Base-by-base conservation (phyloP, 2,329 filamentous ascomycete species). In the Trichoderma breve region DNA sequence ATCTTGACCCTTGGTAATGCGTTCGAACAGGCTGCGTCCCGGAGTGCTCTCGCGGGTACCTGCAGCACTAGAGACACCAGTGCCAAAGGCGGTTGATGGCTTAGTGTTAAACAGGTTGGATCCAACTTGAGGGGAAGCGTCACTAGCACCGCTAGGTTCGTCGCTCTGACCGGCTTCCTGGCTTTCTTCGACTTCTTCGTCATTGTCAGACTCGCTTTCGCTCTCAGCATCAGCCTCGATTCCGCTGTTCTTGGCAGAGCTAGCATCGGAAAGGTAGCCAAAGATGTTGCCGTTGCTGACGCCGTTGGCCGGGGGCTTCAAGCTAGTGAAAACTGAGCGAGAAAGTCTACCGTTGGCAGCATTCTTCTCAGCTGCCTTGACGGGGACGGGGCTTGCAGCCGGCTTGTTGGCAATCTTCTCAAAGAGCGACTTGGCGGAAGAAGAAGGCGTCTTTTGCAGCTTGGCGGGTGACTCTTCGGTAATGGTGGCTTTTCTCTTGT, bases 341-440 rank as follows among this genome's bases (percentile, higher is more conserved):
- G 83, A 81, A 30, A 84, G 76, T 39, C 79, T 80, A 53, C 80
- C 81, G 55, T 81, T 82, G 18, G 79, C 74, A 6, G 81, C 74
- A 76, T 83, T 82, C 39, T 70, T 70, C 21, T 70, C 66, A 21
- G 18, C 66, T 14, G 66, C 30, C 39, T 70, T 70, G 39, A 36
- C 21, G 26, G 80, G 73, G 28, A 80, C 76, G 1, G 81, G 75
- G 36, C 80, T 78, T 21, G 81, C 79, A 24, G 81, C 80, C 3
- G 84, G 77, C 71, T 86, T 87, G 78, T 88, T 88, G 70, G 87
- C 84, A 73, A 89, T 86, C 77, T 84, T 87, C 75, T 89, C 88
- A 61, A 90, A 88, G 26, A 88, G 82, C 14, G 86, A 84, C 74
- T 86, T 87, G 36, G 88, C 87, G 8, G 86, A 83, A 3, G 87